Evolutionary conservation across 176 grass and related monocot genomes (phyloP).

Genomic region (Oryza meridionalis): DNA sequence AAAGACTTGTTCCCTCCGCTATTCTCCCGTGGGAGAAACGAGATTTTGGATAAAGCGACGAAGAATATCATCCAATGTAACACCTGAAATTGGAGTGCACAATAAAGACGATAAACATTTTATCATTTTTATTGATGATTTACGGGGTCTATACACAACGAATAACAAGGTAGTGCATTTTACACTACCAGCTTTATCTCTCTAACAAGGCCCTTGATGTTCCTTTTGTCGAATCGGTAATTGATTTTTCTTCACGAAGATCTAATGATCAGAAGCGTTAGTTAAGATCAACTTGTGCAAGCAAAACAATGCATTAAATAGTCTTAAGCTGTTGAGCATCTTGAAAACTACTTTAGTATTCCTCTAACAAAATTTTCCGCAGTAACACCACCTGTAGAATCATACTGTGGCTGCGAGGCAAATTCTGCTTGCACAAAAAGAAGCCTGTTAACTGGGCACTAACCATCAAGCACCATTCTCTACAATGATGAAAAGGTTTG

Average conservation of each 20-base stretch:
- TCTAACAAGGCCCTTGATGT: constrained; percentile 18
- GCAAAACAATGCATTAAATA: constrained; percentile 9
- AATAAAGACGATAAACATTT: not conserved
- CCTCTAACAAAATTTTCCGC: constrained; percentile 46
- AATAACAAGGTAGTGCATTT: constrained; percentile 36
- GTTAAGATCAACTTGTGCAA: constrained; percentile 19
- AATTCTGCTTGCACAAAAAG: constrained; percentile 24
- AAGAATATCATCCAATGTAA: not conserved
- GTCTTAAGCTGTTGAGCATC: constrained; percentile 24
- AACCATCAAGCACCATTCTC: not conserved
- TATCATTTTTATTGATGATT: constrained; percentile 1
- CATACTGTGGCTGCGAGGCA: not conserved
- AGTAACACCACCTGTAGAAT: constrained; percentile 28
- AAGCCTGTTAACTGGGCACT: constrained; percentile 1
- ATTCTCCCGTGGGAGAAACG: no score
- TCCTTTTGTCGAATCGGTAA: not conserved
- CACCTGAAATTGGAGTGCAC: not conserved
- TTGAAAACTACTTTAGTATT: constrained; percentile 28
- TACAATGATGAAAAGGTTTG: constrained; percentile 58
- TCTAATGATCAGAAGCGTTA: constrained; percentile 39
- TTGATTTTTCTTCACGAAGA: constrained; percentile 10
- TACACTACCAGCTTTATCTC: constrained; percentile 24
- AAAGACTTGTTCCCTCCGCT: no score
- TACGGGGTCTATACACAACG: constrained; percentile 27
- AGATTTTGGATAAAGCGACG: not conserved